These are phyloP conservation scores for Nitzschia palea DNA, from an alignment of 108 stramenopile species.

Conservation along the genomic window DNA sequence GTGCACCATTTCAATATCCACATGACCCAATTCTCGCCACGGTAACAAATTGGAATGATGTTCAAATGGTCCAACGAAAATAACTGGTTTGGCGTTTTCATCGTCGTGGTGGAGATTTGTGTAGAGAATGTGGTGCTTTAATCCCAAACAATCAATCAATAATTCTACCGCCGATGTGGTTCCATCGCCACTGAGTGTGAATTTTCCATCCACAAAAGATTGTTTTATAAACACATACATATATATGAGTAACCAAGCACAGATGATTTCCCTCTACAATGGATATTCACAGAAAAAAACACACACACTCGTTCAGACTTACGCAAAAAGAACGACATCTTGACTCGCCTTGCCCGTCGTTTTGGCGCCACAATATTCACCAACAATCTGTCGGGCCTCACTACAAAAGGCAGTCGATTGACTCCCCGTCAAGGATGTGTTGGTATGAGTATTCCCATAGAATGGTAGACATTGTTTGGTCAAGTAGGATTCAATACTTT, in stretches of 20 bases:
- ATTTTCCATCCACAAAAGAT: neutral
- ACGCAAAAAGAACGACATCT: slow-evolving; percentile 91
- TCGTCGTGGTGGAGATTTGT: neutral
- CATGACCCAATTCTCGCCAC: slow-evolving; percentile 91
- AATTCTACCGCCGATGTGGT: slow-evolving; percentile 89
- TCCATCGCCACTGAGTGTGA: slow-evolving; percentile 72
- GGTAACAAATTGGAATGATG: slow-evolving; percentile 98
- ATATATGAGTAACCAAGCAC: neutral
- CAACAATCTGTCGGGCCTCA: slow-evolving; percentile 91
- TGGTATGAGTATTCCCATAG: slow-evolving; percentile 96
- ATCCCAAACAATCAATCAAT: slow-evolving; percentile 70
- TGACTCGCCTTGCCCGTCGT: slow-evolving; percentile 87
- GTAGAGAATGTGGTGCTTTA: slow-evolving; percentile 15
- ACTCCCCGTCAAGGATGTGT: slow-evolving; percentile 78
- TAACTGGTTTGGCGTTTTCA: slow-evolving; percentile 46
- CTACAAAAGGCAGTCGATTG: slow-evolving; percentile 90
- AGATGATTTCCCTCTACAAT: neutral
- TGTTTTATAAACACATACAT: neutral
- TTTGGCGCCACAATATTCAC: slow-evolving; percentile 78
- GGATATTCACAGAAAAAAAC: slow-evolving; percentile 1
- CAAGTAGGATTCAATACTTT: slow-evolving; percentile 73
- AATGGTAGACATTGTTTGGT: slow-evolving; percentile 65
- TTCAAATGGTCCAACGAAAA: slow-evolving; percentile 94
- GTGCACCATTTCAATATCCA: slow-evolving; percentile 61
- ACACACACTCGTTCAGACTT: slow-evolving; percentile 6